Evolutionary conservation across 345 rosid genomes (phyloP).

Genomic region (Rhizophora mangle): DNA sequence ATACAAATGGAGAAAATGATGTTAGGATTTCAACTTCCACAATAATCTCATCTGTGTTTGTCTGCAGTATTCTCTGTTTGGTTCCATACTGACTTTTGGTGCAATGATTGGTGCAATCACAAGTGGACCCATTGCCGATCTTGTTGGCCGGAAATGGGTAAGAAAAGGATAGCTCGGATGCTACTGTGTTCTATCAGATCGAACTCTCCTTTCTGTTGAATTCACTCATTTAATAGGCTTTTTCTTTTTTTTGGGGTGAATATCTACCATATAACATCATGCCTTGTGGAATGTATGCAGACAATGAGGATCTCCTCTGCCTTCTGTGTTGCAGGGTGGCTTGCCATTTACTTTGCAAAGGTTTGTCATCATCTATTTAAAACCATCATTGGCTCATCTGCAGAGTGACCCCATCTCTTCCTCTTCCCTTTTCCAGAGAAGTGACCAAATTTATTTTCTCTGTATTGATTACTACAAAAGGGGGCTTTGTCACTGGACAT

Average conservation of each 20-base stretch:
- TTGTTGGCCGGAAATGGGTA: constrained; percentile 85
- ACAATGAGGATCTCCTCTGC: constrained; percentile 69
- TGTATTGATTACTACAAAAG: constrained; percentile 32
- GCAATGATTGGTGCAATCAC: constrained; percentile 98
- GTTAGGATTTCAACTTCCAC: not conserved
- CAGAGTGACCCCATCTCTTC: not conserved
- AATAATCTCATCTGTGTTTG: constrained; percentile 1
- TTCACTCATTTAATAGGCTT: not conserved
- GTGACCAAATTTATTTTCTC: not conserved
- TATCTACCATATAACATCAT: constrained; percentile 8
- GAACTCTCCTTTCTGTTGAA: not conserved
- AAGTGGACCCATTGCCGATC: constrained; percentile 77
- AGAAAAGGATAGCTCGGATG: constrained; percentile 14
- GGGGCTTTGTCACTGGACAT: constrained; percentile 58
- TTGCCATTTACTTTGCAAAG: constrained; percentile 84
- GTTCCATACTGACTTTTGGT: constrained; percentile 81
- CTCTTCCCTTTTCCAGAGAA: too few species aligned
- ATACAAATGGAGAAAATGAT: not conserved
- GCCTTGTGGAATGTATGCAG: constrained; percentile 37
- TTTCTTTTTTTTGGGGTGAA: not conserved
- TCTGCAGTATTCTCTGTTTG: constrained; percentile 73
- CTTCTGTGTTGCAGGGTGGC: constrained; percentile 74
- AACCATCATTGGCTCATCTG: constrained; percentile 6
- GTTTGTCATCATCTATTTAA: constrained; percentile 20
- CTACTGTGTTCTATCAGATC: not conserved